Base-by-base conservation (phyloP, 352 stramenopile species). In the Aphanomyces astaci region DNA sequence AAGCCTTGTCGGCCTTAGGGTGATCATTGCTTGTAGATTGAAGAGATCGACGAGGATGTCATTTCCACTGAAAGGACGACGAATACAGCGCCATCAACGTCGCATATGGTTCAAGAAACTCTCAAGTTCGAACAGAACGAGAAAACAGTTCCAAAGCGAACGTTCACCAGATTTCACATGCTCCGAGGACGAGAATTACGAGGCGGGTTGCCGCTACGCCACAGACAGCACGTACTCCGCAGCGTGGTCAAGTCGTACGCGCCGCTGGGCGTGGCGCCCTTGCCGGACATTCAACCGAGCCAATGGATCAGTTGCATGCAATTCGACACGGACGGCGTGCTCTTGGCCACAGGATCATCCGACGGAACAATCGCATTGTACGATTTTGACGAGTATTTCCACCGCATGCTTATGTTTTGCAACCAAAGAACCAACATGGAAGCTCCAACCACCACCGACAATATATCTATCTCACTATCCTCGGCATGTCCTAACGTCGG, bases 301-400 rank as follows among this genome's bases (percentile, higher is more conserved):
- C 62, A 68, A 48, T 68, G 62, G 62, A 68, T 68, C 28, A 90
- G 79, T 54, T 90, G 80, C 39, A 43, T 91, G 25, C 78, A 81
- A 63, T 93, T 93, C 64, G 84, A 93, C 51, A 65, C 72, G 2
- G 75, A 87, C 19, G 84, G 84, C 27, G 81, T 88, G 25, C 56
- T 93, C 54, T 76, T 93, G 4, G 79, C 76, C 33, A 80, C 75
- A 0, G 84, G 84, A 0, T 76, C 81, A 19, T 90, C 80, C 19
- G 87, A 87, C 52, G 84, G 84, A 27, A 76, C 86, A 43, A 72
- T 93, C 17, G 80, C 82, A 4, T 71, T 93, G 28, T 93, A 83
- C 68, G 84, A 93, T 71, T 93, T 89, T 65, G 84, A 93, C 70
- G 83, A 89, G 52, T 73, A 88, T 32, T 89, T 85, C 30, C 74